Evolutionary conservation across 192 early-diverging fungal genomes (phyloP), one percentile per base, ranked within the genome.

Genomic region (Diversispora eburnea): DNA sequence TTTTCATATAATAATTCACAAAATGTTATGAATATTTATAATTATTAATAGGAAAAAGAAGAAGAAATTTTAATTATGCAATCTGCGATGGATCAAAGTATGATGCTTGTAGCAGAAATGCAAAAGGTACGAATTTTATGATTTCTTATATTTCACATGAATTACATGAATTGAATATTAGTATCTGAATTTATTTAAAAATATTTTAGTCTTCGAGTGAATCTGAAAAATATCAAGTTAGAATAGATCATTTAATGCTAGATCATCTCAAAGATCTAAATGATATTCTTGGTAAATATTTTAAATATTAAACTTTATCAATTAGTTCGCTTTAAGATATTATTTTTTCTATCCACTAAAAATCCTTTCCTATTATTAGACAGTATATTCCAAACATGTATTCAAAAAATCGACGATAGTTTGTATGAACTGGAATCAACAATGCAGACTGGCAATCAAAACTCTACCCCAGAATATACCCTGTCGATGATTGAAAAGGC

Each of bases 401-500:
- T 93, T 41, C 84, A 88, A 78, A 94, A 92, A 78, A 88, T 97
- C 43, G 90, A 95, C 72, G 95, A 98, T 75, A 87, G 94, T 10
- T 85, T 95, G 25, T 96, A 95, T 75, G 89, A 94, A 62, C 79
- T 97, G 19, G 93, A 94, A 75, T 84, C 89, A 41, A 89, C 94
- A 19, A 85, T 89, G 17, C 89, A 92, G 61, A 85, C 88, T 51
- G 94, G 94, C 22, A 97, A 96, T 79, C 86, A 90, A 72, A 92
- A 93, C 12, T 89, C 93, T 0, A 94, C 95, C 0, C 92, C 94
- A 5, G 94, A 97, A 80, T 95, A 95, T 77, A 92, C 92, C 13
- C 84, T 97, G 48, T 91, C 94, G 3, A 91, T 95, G 77, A 88
- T 97, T 71, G 97, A 98, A 80, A 92, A 92, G 72, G 89, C 89